Evolutionary conservation across 2,329 filamentous ascomycete species (phyloP).

Genomic region (Cladosporium sp.): DNA sequence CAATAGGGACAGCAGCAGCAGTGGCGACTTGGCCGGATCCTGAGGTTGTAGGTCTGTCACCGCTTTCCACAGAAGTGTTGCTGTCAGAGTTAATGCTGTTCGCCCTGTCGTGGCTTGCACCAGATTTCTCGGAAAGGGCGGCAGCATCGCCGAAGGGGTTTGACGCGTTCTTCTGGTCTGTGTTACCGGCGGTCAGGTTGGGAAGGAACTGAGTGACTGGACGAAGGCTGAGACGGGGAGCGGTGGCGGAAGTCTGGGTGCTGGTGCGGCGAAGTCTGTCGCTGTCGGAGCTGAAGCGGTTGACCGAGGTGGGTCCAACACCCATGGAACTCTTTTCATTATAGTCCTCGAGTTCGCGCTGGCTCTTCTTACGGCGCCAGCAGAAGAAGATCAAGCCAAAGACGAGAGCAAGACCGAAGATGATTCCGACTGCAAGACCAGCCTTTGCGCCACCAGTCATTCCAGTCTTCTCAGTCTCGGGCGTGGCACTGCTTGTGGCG

Average conservation of each 20-base stretch:
- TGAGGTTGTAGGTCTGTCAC: conserved; percentile 25
- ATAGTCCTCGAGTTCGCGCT: conserved; percentile 42
- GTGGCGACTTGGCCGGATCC: conserved; percentile 32
- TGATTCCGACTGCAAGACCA: conserved; percentile 79
- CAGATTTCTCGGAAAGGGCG: conserved; percentile 30
- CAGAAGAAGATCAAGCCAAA: conserved; percentile 70
- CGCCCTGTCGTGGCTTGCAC: conserved; percentile 22
- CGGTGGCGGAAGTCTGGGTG: conserved; percentile 53
- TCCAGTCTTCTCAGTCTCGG: conserved; percentile 29
- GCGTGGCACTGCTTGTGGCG: not conserved
- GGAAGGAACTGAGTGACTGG: conserved; percentile 83
- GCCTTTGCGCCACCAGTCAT: conserved; percentile 63
- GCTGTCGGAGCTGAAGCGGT: conserved; percentile 28
- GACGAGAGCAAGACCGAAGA: conserved; percentile 67
- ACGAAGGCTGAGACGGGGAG: conserved; percentile 81
- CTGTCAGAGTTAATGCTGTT: conserved; percentile 21
- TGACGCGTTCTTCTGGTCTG: conserved; percentile 32
- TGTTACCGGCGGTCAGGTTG: conserved; percentile 53
- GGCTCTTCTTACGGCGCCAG: conserved; percentile 71
- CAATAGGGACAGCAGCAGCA: conserved; percentile 40
- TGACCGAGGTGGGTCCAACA: conserved; percentile 18
- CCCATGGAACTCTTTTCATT: conserved; percentile 42
- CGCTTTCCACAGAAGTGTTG: conserved; percentile 19
- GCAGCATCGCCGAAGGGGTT: conserved; percentile 41
- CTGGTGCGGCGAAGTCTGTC: conserved; percentile 38